phyloP scores from a whole-genome alignment of 2,329 filamentous ascomycete genomes.

The Talaromyces atroroseus region DNA sequence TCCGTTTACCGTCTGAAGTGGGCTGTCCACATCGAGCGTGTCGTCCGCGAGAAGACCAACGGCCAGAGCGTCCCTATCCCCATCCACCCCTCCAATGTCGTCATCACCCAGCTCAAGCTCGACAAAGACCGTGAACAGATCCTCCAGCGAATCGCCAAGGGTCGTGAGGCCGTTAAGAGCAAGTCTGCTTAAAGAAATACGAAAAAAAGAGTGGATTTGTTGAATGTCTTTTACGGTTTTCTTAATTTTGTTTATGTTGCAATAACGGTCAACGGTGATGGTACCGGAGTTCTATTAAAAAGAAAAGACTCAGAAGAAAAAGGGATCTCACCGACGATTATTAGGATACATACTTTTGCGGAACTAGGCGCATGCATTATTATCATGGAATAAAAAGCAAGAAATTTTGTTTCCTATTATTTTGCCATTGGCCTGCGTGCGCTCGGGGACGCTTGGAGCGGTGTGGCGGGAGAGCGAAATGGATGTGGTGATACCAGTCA shows the following conservation, averaged over 20 bases:
- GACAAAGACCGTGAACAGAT: constrained; percentile 49
- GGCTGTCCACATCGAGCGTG: constrained; percentile 92
- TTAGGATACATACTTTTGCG: neutral
- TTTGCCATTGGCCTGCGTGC: neutral
- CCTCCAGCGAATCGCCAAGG: constrained; percentile 43
- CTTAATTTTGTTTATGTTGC: neutral
- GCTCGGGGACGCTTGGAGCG: neutral
- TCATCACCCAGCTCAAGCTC: constrained; percentile 98
- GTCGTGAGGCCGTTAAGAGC: constrained; percentile 33
- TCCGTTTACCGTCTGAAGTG: constrained; percentile 99
- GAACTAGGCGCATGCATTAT: neutral
- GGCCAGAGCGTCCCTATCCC: constrained; percentile 93
- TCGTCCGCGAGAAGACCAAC: constrained; percentile 94
- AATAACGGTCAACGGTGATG: neutral
- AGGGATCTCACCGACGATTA: neutral
- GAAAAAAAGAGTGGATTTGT: neutral
- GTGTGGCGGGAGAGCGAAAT: neutral
- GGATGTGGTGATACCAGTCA: neutral
- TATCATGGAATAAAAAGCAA: neutral
- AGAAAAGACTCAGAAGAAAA: neutral
- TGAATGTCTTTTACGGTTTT: neutral
- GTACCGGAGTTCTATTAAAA: neutral
- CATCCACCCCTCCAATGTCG: constrained; percentile 92
- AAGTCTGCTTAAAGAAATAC: neutral
- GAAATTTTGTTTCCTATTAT: neutral